These are phyloP conservation scores for Leucosporidium yakuticum DNA, from an alignment of 768 basidiomycete genomes.

Conservation along the genomic window DNA sequence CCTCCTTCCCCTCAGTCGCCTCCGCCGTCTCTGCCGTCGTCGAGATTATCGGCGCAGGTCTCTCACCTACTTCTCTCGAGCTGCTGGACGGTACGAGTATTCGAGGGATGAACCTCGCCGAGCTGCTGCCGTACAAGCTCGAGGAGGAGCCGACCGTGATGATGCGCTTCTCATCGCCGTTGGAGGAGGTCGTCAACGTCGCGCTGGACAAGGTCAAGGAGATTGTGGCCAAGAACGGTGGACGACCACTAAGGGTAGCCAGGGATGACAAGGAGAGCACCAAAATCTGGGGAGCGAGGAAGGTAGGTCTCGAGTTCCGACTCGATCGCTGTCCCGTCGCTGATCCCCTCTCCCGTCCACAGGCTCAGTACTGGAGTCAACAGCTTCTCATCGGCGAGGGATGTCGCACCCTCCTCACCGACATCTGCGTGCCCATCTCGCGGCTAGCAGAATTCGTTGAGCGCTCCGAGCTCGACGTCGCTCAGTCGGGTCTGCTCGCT, in stretches of 20 bases:
- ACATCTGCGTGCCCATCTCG: conserved; percentile 46
- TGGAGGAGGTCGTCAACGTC: conserved; percentile 52
- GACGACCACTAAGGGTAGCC: conserved; percentile 65
- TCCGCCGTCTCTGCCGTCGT: conserved; percentile 73
- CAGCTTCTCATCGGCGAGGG: conserved; percentile 71
- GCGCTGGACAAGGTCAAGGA: conserved; percentile 59
- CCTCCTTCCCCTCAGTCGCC: conserved; percentile 73
- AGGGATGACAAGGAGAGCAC: conserved; percentile 77
- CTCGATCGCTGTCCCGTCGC: background rate
- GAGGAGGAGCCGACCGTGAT: conserved; percentile 56
- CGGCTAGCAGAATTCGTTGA: conserved; percentile 46
- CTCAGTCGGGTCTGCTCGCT: conserved; percentile 55
- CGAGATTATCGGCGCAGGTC: conserved; percentile 66
- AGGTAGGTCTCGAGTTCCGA: conserved; percentile 25
- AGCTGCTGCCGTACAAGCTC: conserved; percentile 31
- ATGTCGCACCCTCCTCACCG: conserved; percentile 54
- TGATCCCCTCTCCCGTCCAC: conserved; percentile 52
- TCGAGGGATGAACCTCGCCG: conserved; percentile 56
- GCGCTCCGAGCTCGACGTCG: conserved; percentile 74
- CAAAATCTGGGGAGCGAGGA: conserved; percentile 58
- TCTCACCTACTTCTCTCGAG: conserved; percentile 77
- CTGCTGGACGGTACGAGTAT: conserved; percentile 75
- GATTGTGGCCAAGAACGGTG: conserved; percentile 63
- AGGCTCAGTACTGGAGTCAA: conserved; percentile 60
- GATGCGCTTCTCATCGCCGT: conserved; percentile 83